Evolutionary conservation across 2,329 filamentous ascomycete species (phyloP).

Genomic region (Paraphaeosphaeria sporulosa): DNA sequence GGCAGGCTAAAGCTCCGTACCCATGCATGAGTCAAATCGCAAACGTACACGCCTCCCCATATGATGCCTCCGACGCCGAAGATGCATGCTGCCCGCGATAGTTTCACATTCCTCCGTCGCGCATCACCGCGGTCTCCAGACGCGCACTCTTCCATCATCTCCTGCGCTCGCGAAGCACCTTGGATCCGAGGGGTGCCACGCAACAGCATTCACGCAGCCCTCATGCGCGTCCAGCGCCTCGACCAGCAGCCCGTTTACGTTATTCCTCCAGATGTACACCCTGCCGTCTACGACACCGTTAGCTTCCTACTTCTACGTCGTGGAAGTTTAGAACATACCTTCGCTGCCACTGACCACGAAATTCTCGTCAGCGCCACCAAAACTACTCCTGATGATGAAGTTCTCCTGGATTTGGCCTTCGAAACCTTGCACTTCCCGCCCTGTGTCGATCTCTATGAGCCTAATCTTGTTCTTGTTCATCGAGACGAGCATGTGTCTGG

Average conservation of each 20-base stretch:
- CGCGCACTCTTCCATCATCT: conserved; percentile 83
- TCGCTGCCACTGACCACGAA: conserved; percentile 93
- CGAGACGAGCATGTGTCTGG: conserved; percentile 82
- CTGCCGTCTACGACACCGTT: conserved; percentile 62
- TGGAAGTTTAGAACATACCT: conserved; percentile 62
- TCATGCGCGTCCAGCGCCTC: conserved; percentile 79
- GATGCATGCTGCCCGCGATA: neutral
- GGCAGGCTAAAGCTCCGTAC: neutral
- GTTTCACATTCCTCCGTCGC: neutral
- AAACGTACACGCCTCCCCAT: neutral
- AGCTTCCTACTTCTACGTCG: neutral
- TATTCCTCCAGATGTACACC: conserved; percentile 91
- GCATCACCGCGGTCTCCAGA: conserved; percentile 61
- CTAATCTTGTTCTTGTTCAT: conserved; percentile 78
- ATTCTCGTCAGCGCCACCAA: conserved; percentile 90
- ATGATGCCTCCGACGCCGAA: neutral
- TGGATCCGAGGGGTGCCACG: conserved; percentile 87
- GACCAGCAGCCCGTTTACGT: conserved; percentile 68
- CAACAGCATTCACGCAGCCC: conserved; percentile 83
- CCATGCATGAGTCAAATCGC: neutral
- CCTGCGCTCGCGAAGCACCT: conserved; percentile 88
- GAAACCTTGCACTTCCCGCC: conserved; percentile 76
- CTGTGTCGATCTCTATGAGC: conserved; percentile 78
- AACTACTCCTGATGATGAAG: conserved; percentile 81
- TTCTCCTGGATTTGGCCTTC: conserved; percentile 76